Base-by-base conservation (phyloP, 257 asterid species). In the Solanum appendiculatum region DNA sequence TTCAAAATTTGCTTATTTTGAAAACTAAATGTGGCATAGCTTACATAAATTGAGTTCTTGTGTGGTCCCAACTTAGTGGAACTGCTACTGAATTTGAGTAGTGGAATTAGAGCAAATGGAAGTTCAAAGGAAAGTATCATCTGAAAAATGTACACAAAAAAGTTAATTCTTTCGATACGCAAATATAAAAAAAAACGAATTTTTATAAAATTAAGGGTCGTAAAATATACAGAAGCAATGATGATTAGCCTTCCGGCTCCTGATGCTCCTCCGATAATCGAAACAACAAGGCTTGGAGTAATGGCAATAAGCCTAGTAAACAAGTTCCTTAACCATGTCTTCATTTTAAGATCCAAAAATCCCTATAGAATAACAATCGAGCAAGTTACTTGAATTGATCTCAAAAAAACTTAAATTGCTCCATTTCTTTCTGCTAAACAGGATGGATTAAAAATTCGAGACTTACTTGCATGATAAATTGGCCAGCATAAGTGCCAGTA, bases 401-500 rank as follows among this genome's bases (percentile, higher is more conserved):
- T 51, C 0, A 51, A 51, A 51, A 51, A 51, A 6, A 5, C 23
- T 16, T 51, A 51, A 15, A 51, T 51, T 9, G 9, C 60, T 16
- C 60, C 3, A 51, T 51, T 51, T 51, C 1, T 6, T 51, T 51
- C 1, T 51, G n/a, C 60, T 51, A 51, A 16, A 51, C 0, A 51
- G 9, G n/a, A 18, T 18, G n/a, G 9, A 51, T 51, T 51, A 16
- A 51, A 51, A 16, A 16, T 51, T 51, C 9, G 23, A 16, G 9
- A 18, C 15, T 34, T 87, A 96, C 99, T 98, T 95, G 98, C 99
- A 97, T 97, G 86, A 97, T 92, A 85, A 42, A 97, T 70, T 97
- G 98, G 13, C 99, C 99, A 7, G 98, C 98, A 88, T 95, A 97
- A n/a, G 99, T 97, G 78, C 98, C 99, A 0, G 98, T 97, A 6